These are phyloP conservation scores for Arachis monticola DNA, from an alignment of 331 rosid species.

Conservation along the genomic window DNA sequence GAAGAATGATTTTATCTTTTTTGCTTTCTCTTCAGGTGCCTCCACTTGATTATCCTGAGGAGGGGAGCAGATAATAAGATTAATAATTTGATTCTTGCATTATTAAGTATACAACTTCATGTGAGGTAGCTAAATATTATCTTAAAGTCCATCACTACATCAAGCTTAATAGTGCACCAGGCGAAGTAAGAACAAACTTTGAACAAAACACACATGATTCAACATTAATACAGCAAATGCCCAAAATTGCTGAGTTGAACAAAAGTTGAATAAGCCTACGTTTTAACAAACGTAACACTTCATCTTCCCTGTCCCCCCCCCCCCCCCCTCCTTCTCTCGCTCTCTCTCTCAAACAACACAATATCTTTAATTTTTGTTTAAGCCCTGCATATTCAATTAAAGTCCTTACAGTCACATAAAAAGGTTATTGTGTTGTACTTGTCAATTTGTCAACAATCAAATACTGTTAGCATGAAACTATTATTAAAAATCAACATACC, in stretches of 20 bases:
- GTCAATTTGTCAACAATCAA: conserved; percentile 31
- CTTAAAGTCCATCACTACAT: conserved; percentile 15
- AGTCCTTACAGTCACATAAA: conserved; percentile 24
- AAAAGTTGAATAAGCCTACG: conserved; percentile 18
- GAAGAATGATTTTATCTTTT: conserved; percentile 60
- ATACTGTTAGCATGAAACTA: conserved; percentile 20
- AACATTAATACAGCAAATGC: neutral
- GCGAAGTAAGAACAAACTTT: neutral
- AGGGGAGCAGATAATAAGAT: conserved; percentile 31
- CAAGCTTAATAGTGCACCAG: conserved; percentile 33
- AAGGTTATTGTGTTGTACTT: conserved; percentile 13
- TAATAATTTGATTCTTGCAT: conserved; percentile 21
- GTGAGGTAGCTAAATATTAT: conserved; percentile 28
- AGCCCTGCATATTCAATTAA: conserved; percentile 18
- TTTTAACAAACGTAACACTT: neutral
- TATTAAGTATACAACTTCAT: conserved; percentile 16
- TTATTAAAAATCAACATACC: conserved; percentile 50
- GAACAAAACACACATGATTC: conserved; percentile 5
- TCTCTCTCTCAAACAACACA: neutral
- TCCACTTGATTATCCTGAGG: conserved; percentile 72
- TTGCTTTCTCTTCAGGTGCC: conserved; percentile 53
- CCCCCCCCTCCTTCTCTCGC: too few species aligned
- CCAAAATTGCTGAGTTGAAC: neutral
- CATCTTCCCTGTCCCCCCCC: too few species aligned
- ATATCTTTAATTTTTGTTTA: neutral